These are phyloP conservation scores for Metschnikowia cerradonensis DNA, from an alignment of 805 yeast genomes.

Conservation along the genomic window DNA sequence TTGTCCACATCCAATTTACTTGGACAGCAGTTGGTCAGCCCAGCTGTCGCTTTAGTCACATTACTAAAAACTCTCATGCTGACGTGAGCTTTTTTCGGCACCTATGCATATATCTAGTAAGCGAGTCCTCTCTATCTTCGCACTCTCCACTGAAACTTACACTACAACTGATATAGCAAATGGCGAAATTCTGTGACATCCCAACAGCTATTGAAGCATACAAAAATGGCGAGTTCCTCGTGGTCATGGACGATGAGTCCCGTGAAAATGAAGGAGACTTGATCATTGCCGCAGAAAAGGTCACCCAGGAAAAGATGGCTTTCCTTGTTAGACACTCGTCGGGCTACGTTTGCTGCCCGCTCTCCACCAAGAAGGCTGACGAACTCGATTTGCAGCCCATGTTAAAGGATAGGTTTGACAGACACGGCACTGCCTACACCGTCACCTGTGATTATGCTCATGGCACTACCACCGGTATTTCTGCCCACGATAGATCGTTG, in stretches of 20 bases:
- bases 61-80: slow-evolving; percentile 1
- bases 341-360: slow-evolving; percentile 93
- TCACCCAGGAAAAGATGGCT: slow-evolving; percentile 87
- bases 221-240: slow-evolving; percentile 71
- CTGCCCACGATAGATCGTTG: slow-evolving; percentile 88
- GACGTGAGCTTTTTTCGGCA: slow-evolving; percentile 3
- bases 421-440: slow-evolving; percentile 97
- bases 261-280: slow-evolving; percentile 98
- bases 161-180: not conserved
- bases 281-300: slow-evolving; percentile 82
- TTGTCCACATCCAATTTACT: too few species aligned
- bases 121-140: not conserved
- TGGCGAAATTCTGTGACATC: slow-evolving; percentile 45
- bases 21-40: too few species aligned
- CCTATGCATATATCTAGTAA: not conserved
- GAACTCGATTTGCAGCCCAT: slow-evolving; percentile 73
- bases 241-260: slow-evolving; percentile 95
- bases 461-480: slow-evolving; percentile 95
- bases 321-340: slow-evolving; percentile 82
- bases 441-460: slow-evolving; percentile 81
- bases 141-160: not conserved
- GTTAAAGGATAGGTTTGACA: slow-evolving; percentile 58
- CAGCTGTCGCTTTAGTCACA: not conserved
- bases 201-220: slow-evolving; percentile 69
- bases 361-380: slow-evolving; percentile 75